phyloP scores from a whole-genome alignment of 805 yeast species.

The Candida tallmaniae region DNA sequence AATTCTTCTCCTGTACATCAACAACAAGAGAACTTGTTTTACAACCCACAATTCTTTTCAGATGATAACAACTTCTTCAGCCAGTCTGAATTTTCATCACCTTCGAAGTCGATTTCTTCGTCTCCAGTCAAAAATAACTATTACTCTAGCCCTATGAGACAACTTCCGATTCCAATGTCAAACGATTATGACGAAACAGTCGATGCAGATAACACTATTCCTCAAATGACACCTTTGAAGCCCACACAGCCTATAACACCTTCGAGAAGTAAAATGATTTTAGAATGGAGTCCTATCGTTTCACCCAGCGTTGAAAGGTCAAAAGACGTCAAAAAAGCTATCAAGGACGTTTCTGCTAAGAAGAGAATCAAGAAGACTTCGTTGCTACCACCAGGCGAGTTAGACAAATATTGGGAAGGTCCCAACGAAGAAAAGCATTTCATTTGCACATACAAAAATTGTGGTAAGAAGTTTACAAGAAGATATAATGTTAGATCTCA shows the following conservation, averaged over 20 bases:
- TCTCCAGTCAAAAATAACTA: slow-evolving; percentile 27
- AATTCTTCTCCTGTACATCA: slow-evolving; percentile 21
- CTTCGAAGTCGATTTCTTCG: slow-evolving; percentile 22
- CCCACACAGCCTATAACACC: slow-evolving; percentile 32
- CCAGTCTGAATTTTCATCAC: slow-evolving; percentile 18
- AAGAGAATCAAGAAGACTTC: slow-evolving; percentile 53
- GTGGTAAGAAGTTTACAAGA: slow-evolving; percentile 82
- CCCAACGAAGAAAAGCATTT: slow-evolving; percentile 69
- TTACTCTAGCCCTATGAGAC: slow-evolving; percentile 12
- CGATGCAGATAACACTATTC: slow-evolving; percentile 37
- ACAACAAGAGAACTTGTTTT: slow-evolving; percentile 18
- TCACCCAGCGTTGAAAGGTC: slow-evolving; percentile 28
- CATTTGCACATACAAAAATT: slow-evolving; percentile 69
- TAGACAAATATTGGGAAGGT: slow-evolving; percentile 78
- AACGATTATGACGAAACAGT: slow-evolving; percentile 26
- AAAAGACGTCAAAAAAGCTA: slow-evolving; percentile 25
- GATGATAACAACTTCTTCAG: slow-evolving; percentile 17
- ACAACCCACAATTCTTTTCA: slow-evolving; percentile 38
- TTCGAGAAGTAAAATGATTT: slow-evolving; percentile 22
- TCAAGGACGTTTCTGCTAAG: slow-evolving; percentile 44
- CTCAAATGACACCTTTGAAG: slow-evolving; percentile 36
- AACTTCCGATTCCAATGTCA: slow-evolving; percentile 14
- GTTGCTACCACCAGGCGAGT: slow-evolving; percentile 82
- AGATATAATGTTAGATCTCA: slow-evolving; percentile 92
- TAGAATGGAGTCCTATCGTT: slow-evolving; percentile 44